These are phyloP conservation scores for Bondarzewia mesenterica DNA, from an alignment of 1,284 basidiomycete species.

Conservation along the genomic window DNA sequence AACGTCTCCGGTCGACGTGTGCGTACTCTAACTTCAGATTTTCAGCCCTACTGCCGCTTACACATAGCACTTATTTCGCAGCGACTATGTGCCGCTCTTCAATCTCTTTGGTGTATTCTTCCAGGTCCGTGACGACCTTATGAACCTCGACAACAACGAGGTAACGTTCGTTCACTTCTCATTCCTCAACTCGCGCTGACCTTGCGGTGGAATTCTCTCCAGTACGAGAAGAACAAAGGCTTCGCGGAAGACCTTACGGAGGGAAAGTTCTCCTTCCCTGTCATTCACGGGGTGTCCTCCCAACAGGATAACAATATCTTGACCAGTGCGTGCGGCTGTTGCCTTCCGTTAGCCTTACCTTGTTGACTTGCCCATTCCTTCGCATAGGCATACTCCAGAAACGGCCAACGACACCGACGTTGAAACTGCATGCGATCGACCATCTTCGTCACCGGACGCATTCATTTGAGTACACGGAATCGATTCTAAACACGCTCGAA, in stretches of 20 bases:
- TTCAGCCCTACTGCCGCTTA: background rate
- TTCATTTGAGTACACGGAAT: slow-evolving; percentile 69
- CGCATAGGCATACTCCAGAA: slow-evolving; percentile 82
- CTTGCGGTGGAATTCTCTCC: slow-evolving; percentile 1
- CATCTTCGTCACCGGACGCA: slow-evolving; percentile 64
- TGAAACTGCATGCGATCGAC: slow-evolving; percentile 72
- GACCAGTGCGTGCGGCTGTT: slow-evolving; percentile 51
- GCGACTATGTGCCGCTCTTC: slow-evolving; percentile 88
- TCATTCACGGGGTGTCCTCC: slow-evolving; percentile 82
- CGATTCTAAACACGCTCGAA: slow-evolving; percentile 51
- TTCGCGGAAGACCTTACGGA: slow-evolving; percentile 93
- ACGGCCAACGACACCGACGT: slow-evolving; percentile 68
- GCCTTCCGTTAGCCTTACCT: background rate
- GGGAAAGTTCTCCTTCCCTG: slow-evolving; percentile 95
- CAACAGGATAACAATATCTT: slow-evolving; percentile 72
- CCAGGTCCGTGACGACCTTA: slow-evolving; percentile 95
- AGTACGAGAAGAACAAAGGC: slow-evolving; percentile 91
- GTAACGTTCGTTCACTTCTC: slow-evolving; percentile 36
- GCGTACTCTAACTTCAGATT: slow-evolving; percentile 39
- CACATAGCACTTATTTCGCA: slow-evolving; percentile 23
- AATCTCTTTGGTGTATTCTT: slow-evolving; percentile 93
- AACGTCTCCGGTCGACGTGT: slow-evolving; percentile 57
- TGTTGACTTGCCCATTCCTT: background rate
- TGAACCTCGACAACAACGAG: slow-evolving; percentile 87
- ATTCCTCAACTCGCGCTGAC: background rate